A percentile compares a stretch with the other conserved stretches of the same genome.
Evolutionary conservation across 192 early-diverging fungal species (phyloP).

Genomic region (Coemansia sp.): DNA sequence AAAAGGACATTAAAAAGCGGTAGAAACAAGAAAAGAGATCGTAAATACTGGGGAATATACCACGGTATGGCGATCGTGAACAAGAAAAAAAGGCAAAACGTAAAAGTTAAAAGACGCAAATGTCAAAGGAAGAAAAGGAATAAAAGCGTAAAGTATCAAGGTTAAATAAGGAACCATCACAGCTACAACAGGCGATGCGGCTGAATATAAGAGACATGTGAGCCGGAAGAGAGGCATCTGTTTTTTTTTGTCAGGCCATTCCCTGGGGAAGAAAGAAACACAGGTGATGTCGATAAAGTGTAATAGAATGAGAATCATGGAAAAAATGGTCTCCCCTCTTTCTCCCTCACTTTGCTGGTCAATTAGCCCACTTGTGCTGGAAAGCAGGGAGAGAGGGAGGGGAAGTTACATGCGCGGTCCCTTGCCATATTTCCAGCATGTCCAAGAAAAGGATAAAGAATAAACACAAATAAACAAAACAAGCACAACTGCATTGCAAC

Average conservation of each 20-base stretch:
- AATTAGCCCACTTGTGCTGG: too few species aligned
- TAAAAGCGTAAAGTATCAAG: neutral
- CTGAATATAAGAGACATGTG: neutral
- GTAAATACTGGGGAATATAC: neutral
- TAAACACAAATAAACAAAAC: neutral
- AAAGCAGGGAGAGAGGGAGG: too few species aligned
- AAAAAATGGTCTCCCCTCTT: too few species aligned
- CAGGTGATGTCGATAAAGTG: too few species aligned
- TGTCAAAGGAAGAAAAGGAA: neutral
- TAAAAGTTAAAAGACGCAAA: neutral
- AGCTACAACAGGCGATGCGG: neutral
- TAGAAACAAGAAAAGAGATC: neutral
- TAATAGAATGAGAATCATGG: too few species aligned
- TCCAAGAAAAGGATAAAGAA: neutral
- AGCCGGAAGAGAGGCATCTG: neutral
- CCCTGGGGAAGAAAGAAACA: neutral
- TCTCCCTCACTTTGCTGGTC: too few species aligned
- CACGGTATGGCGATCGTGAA: conserved; percentile 1
- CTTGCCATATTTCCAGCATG: too few species aligned
- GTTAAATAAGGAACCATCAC: neutral
- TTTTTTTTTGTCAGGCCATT: neutral
- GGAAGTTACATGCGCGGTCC: too few species aligned
- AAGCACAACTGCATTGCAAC: neutral
- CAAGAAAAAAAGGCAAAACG: neutral
- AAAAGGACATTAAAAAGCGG: neutral